Evolutionary conservation across 441 rosid species (phyloP).

Genomic region (Populus hybrid): DNA sequence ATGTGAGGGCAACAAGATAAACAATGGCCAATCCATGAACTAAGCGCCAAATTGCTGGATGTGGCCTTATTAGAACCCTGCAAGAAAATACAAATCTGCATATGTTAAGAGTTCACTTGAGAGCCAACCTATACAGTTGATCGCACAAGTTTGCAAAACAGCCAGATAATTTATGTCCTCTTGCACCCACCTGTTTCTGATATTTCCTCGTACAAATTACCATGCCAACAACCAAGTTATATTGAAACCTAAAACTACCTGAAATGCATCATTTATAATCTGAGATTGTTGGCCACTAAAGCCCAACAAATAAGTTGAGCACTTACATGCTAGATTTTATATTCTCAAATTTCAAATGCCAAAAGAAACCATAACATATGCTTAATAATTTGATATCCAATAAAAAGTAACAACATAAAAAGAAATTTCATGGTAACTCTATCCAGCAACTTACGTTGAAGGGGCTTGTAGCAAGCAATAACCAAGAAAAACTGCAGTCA

Average conservation of each 20-base stretch:
- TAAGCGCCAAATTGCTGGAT: conserved; percentile 98
- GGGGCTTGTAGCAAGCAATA: conserved; percentile 99
- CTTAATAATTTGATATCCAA: background rate
- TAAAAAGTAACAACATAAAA: background rate
- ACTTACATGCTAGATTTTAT: background rate
- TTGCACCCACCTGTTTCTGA: background rate
- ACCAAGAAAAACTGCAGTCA: conserved; percentile 97
- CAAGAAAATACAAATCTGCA: conserved; percentile 3
- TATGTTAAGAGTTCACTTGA: background rate
- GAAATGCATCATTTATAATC: background rate
- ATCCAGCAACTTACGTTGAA: conserved; percentile 68
- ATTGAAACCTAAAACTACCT: background rate
- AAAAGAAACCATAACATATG: background rate
- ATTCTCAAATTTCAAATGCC: background rate
- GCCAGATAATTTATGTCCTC: background rate
- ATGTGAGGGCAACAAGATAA: conserved; percentile 90
- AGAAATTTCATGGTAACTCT: background rate
- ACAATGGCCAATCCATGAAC: conserved; percentile 98
- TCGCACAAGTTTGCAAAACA: background rate
- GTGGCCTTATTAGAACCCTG: conserved; percentile 96
- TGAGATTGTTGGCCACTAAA: background rate
- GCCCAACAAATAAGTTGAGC: background rate
- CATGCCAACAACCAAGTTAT: background rate
- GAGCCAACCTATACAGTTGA: background rate
- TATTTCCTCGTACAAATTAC: background rate